Conservation (phyloP, 192 early-diverging fungal species). For the Coemansia javaensis region DNA sequence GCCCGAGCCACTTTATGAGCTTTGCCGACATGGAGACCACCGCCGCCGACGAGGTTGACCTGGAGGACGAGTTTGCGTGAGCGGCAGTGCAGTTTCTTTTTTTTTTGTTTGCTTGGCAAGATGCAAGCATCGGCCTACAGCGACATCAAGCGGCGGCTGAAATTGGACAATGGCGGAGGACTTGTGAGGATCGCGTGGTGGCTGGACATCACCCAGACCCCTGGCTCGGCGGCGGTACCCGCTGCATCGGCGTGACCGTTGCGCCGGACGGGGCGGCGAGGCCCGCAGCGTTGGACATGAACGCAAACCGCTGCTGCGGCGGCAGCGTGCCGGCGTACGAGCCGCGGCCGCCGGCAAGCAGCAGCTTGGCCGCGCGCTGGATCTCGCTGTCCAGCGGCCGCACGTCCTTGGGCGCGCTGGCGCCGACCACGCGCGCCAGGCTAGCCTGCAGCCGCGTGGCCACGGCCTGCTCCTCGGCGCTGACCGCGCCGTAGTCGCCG, state of each 20-base stretch:
- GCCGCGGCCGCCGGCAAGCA: conserved; percentile 11
- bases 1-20: conserved; percentile 93
- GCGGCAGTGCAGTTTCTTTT: neutral
- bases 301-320: conserved; percentile 41
- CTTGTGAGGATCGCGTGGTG: neutral
- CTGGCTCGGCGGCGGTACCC: neutral
- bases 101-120: neutral
- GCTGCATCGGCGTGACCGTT: conserved; percentile 37
- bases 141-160: no score
- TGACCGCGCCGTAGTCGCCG: conserved; percentile 17
- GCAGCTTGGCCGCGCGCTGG: conserved; percentile 17
- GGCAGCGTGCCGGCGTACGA: conserved; percentile 39
- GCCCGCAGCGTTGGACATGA: conserved; percentile 27
- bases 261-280: conserved; percentile 21
- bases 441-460: conserved; percentile 24
- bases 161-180: no score
- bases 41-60: conserved; percentile 30
- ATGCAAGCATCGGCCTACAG: neutral
- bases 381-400: conserved; percentile 31
- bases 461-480: conserved; percentile 20
- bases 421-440: conserved; percentile 18
- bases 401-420: conserved; percentile 12
- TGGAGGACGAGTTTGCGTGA: conserved; percentile 51
- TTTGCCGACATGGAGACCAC: conserved; percentile 66
- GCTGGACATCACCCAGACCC: no score